phyloP scores from a whole-genome alignment of 257 asterid genomes.

The Gardenia jasminoides region DNA sequence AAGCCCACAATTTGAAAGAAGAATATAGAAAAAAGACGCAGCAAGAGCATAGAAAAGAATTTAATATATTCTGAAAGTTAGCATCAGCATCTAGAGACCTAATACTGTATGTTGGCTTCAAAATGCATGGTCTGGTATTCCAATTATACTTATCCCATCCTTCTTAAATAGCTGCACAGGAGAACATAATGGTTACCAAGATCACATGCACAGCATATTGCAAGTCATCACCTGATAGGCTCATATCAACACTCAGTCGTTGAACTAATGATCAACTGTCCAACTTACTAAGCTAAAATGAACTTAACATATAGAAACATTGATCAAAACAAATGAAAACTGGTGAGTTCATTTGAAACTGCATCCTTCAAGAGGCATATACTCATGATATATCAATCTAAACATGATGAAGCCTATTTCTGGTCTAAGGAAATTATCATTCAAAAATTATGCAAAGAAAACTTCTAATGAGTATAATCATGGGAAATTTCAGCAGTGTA shows the following conservation, averaged over 20 bases:
- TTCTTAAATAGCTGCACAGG: too few species aligned
- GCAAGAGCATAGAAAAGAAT: too few species aligned
- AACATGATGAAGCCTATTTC: not conserved
- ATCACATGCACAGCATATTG: too few species aligned
- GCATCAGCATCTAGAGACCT: too few species aligned
- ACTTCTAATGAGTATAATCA: not conserved
- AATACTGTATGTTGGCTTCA: too few species aligned
- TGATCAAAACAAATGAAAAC: not conserved
- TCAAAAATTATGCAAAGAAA: not conserved
- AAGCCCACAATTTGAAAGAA: too few species aligned
- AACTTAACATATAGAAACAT: not conserved
- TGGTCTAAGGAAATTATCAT: not conserved
- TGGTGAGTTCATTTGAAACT: too few species aligned
- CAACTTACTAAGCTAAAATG: not conserved
- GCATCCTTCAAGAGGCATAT: not conserved
- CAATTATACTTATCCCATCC: too few species aligned
- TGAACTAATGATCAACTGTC: not conserved
- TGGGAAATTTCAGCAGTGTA: not conserved
- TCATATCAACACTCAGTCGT: not conserved
- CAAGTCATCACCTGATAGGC: not conserved
- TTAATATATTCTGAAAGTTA: too few species aligned
- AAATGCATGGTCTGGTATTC: too few species aligned
- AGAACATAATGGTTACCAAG: too few species aligned
- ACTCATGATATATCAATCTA: not conserved
- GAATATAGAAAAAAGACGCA: too few species aligned